Percentiles rank a stretch among this genome's conserved stretches.
phyloP scores from a whole-genome alignment of 1,284 basidiomycete genomes.

The Agaricales sp. region DNA sequence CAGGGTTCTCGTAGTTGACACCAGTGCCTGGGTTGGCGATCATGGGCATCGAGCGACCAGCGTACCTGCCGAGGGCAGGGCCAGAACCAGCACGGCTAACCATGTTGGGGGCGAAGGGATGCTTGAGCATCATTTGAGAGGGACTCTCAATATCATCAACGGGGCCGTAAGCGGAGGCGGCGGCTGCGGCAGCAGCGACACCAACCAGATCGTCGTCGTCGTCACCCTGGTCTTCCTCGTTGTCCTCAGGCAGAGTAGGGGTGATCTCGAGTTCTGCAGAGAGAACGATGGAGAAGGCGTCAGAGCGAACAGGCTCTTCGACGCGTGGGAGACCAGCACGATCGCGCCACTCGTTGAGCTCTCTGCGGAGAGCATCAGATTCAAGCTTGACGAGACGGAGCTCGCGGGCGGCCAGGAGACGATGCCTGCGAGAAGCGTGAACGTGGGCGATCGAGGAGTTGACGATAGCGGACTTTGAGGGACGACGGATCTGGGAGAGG shows the following conservation, averaged over 20 bases:
- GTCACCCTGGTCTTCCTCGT: conserved; percentile 41
- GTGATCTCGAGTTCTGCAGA: conserved; percentile 60
- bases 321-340: conserved; percentile 57
- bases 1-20: neutral
- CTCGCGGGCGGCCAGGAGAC: conserved; percentile 67
- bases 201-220: conserved; percentile 25
- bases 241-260: conserved; percentile 33
- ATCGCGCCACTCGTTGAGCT: conserved; percentile 83
- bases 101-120: neutral
- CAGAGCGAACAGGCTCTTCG: conserved; percentile 58
- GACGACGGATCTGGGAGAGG: conserved; percentile 81
- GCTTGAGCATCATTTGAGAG: neutral
- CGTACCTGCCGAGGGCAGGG: neutral
- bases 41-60: neutral
- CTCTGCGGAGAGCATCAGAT: conserved; percentile 70
- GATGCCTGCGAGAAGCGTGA: conserved; percentile 71
- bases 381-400: conserved; percentile 68
- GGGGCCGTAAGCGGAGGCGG: neutral
- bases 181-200: neutral
- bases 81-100: neutral
- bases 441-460: conserved; percentile 85
- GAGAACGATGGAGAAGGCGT: conserved; percentile 61
- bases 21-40: neutral
- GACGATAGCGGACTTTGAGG: conserved; percentile 91
- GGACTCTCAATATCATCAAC: neutral